Base-by-base conservation (phyloP, 2,329 filamentous ascomycete species). In the Teratosphaeria gauchensis region DNA sequence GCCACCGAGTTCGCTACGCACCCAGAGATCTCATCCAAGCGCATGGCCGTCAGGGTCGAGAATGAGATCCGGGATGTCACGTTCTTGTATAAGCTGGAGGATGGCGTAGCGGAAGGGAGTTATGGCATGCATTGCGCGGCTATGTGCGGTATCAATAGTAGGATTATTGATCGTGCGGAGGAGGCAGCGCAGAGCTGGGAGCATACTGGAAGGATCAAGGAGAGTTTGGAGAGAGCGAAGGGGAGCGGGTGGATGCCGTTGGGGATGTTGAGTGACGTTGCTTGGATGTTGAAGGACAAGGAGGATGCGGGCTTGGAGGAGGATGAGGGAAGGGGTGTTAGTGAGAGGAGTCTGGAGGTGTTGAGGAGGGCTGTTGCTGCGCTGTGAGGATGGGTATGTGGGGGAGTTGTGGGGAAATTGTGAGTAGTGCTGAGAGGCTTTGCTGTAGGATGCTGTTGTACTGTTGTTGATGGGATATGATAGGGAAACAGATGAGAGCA, bases 111-210 rank as follows among this genome's bases (percentile, higher is more conserved):
- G 0, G 92, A 97, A 73, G 94, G 94, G 16, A 95, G 90, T 69
- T 99, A 97, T 69, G 94, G 94, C 67, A 99, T 99, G 94, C 94
- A 99, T 73, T 99, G 94, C 71, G 94, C 94, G 0, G 87, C 90
- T 61, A 99, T 99, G 94, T 99, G 94, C 68, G 94, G 94, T 0
- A 97, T 99, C 63, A 84, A 90, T 0, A 78, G 79, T 52, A 86
- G 86, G 58, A 85, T 99, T 16, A 90, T 99, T 62, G 86, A 92
- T 69, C 79, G 88, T 24, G 94, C 94, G 0, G 94, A 99, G 74
- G 83, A 86, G 24, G 94, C 94, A 5, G 94, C 94, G 1, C 85
- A 81, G 65, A 89, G 91, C 68, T 97, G 94, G 91, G 94, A 99
- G 76, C 91, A 96, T 73, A 97, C 94, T 0, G 92, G 89, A 65